phyloP scores from a whole-genome alignment of 805 yeast genomes.

The Candida saitoana region DNA sequence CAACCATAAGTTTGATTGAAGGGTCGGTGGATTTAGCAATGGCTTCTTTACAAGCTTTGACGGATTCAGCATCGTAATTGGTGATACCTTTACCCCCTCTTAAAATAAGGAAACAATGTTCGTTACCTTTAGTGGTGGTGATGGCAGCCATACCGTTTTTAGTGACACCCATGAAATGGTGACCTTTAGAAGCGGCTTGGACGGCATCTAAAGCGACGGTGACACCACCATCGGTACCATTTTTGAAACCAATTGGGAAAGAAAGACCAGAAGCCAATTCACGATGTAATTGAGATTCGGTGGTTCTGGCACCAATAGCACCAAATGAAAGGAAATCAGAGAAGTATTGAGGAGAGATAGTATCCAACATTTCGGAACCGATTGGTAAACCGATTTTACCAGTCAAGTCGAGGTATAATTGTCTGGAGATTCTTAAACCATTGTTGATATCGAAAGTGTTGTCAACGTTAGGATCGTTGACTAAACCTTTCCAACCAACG shows the following conservation, averaged over 20 bases:
- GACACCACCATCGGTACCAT: constrained; percentile 95
- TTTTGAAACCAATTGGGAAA: constrained; percentile 98
- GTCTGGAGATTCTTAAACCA: constrained; percentile 84
- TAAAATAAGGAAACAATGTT: constrained; percentile 87
- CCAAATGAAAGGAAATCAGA: constrained; percentile 90
- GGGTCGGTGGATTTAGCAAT: constrained; percentile 47
- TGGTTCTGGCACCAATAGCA: constrained; percentile 98
- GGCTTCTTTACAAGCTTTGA: constrained; percentile 66
- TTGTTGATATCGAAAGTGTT: constrained; percentile 91
- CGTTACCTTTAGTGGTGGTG: constrained; percentile 92
- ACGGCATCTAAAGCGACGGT: constrained; percentile 94
- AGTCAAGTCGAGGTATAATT: constrained; percentile 79
- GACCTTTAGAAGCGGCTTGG: constrained; percentile 85
- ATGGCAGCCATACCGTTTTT: constrained; percentile 97
- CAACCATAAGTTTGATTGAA: constrained; percentile 74
- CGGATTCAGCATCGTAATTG: constrained; percentile 81
- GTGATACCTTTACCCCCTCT: constrained; percentile 96
- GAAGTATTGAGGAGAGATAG: constrained; percentile 93
- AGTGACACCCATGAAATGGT: constrained; percentile 96
- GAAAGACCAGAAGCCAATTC: constrained; percentile 96
- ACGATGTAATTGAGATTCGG: constrained; percentile 96
- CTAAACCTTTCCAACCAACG: constrained; percentile 98
- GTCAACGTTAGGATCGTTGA: constrained; percentile 94
- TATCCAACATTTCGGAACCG: constrained; percentile 97
- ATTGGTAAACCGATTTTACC: constrained; percentile 73